Evolutionary conservation across 495 filamentous ascomycete genomes (phyloP), one percentile per base, ranked within the genome.

Genomic region (Tuber melanosporum): DNA sequence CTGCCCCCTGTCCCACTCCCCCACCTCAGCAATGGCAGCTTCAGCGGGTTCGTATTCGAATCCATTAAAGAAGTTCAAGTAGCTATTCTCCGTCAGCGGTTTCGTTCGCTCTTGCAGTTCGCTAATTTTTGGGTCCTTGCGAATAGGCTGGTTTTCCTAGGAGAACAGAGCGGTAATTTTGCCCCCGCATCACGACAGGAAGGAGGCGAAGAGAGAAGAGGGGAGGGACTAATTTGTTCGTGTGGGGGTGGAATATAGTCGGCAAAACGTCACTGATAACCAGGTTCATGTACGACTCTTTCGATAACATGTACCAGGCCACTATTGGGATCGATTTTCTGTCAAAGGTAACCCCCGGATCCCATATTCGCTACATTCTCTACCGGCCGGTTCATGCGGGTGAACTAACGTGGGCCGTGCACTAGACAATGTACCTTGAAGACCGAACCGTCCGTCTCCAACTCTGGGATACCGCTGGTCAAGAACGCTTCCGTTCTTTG

Each of bases 1-100:
- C 57, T 4, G 17, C 57, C 26, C 57, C 57, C 26, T 43, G 3
- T 36, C 32, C 26, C 26, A 17, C 26, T 14, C 32, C 71, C 70
- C 70, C 42, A 79, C 62, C 81, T 77, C 77, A 78, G 80, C 86
- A 80, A 81, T 88, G 77, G 83, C 86, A 77, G 87, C 88, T 72
- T 85, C 89, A 79, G 92, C 89, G 83, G 92, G 93, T 87, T 92
- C 93, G 78, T 99, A 99, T 88, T 97, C 94, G 86, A 99, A 99
- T 89, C 95, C 95, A 76, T 86, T 99, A 87, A 99, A 99, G 92
- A 99, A 99, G 85, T 99, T 97, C 91, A 99, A 99, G 94, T 98
- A 87, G 36, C 79, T 89, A 82, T 78, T 72, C 43, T 44, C 57
- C 76, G 41, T 42, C 49, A 74, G 42, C 71, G 26, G 71, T 77